These are phyloP conservation scores for Trametes meyenii DNA, from an alignment of 768 basidiomycete genomes.

Conservation along the genomic window DNA sequence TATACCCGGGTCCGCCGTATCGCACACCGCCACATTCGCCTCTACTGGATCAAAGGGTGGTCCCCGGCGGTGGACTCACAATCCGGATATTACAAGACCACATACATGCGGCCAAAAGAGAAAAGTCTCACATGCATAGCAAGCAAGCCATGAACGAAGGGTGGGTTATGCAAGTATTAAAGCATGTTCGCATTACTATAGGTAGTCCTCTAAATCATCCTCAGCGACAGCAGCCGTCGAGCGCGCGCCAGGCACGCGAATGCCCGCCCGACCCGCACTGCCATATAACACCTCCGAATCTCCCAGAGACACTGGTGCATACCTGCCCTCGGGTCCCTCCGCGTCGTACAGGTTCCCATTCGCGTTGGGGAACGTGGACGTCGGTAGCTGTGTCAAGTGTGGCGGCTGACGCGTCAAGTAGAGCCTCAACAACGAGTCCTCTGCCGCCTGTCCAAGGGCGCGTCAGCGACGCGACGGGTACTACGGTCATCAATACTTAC, in stretches of 20 bases:
- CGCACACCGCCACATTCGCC: conserved; percentile 13
- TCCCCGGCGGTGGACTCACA: too few relatives aligned
- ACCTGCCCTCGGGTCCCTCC: conserved; percentile 46
- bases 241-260: conserved; percentile 26
- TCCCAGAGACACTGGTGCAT: conserved; percentile 56
- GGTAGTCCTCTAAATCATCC: conserved; percentile 27
- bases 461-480: background rate
- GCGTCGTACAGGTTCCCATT: conserved; percentile 55
- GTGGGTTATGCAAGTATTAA: conserved; percentile 11
- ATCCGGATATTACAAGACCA: too few relatives aligned
- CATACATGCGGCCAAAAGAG: too few relatives aligned
- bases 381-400: conserved; percentile 68
- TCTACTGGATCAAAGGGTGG: background rate
- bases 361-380: conserved; percentile 67
- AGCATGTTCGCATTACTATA: conserved; percentile 29
- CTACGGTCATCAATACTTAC: conserved; percentile 44
- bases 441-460: conserved; percentile 61
- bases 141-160: background rate
- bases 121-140: too few relatives aligned
- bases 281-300: conserved; percentile 69
- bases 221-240: conserved; percentile 14
- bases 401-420: conserved; percentile 81
- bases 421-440: conserved; percentile 80
- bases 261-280: conserved; percentile 61
- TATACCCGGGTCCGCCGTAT: conserved; percentile 9